These are phyloP conservation scores for Ascochyta clinopodiicola DNA, from an alignment of 2,329 filamentous ascomycete genomes.

Conservation along the genomic window DNA sequence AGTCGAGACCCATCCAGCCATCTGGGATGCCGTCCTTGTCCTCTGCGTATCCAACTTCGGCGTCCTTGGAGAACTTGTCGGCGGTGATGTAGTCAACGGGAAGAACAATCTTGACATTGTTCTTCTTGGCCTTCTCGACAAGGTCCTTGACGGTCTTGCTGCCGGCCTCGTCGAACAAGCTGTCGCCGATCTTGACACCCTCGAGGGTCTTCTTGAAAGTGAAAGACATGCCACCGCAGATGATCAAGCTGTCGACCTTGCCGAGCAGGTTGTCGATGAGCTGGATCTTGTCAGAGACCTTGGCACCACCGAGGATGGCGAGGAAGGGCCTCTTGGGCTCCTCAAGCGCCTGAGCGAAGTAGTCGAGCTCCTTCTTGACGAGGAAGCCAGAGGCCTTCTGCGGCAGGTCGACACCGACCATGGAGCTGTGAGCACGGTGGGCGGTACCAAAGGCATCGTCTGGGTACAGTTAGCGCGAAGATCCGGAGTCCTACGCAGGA, in stretches of 20 bases:
- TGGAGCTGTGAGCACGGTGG: conserved; percentile 97
- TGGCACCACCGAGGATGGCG: conserved; percentile 96
- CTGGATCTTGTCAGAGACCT: conserved; percentile 99
- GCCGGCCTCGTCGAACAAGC: conserved; percentile 90
- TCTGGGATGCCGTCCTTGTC: conserved; percentile 91
- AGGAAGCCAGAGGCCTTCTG: conserved; percentile 98
- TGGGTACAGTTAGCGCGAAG: conserved; percentile 49
- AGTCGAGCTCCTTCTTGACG: conserved; percentile 99
- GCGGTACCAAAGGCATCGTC: conserved; percentile 99
- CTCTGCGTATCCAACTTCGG: conserved; percentile 79
- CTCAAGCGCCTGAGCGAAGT: conserved; percentile 97
- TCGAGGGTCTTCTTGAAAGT: conserved; percentile 99
- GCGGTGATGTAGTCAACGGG: conserved; percentile 95
- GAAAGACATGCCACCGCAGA: conserved; percentile 98
- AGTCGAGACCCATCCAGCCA: conserved; percentile 98
- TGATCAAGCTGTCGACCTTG: conserved; percentile 96
- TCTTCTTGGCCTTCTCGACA: conserved; percentile 93
- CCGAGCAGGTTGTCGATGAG: conserved; percentile 98
- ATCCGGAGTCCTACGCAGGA: not conserved
- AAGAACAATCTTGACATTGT: conserved; percentile 93
- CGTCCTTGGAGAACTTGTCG: conserved; percentile 90
- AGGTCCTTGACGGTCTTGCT: conserved; percentile 88
- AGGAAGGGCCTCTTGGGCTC: conserved; percentile 93
- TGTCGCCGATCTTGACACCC: conserved; percentile 86
- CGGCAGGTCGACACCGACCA: conserved; percentile 95